Conservation (phyloP, 768 basidiomycete species). For the Asterophora lycoperdoides region DNA sequence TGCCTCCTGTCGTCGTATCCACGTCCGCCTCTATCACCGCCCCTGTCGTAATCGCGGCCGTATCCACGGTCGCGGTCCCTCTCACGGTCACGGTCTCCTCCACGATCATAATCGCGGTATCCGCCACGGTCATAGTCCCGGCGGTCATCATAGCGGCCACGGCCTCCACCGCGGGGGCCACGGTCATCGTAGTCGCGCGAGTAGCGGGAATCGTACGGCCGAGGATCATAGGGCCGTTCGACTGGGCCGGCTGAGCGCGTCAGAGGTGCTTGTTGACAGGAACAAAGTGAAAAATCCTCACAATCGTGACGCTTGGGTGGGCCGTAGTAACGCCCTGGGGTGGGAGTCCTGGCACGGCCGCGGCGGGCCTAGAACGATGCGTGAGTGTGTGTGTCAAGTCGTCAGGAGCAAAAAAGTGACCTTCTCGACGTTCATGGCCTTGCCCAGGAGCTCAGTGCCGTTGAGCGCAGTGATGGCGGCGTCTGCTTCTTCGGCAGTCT, state of each 20-base stretch:
- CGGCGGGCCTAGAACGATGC: constrained; percentile 63
- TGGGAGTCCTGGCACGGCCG: constrained; percentile 86
- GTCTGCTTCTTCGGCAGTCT: constrained; percentile 80
- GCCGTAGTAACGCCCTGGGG: constrained; percentile 92
- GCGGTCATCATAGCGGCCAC: constrained; percentile 45
- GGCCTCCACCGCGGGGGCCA: constrained; percentile 40
- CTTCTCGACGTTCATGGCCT: constrained; percentile 85
- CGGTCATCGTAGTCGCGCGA: constrained; percentile 59
- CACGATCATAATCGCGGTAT: constrained; percentile 38
- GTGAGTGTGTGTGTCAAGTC: background rate
- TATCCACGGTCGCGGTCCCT: constrained; percentile 32
- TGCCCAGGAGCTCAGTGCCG: constrained; percentile 82
- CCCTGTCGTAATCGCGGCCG: background rate
- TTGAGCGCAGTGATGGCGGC: constrained; percentile 85
- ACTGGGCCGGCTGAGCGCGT: constrained; percentile 34
- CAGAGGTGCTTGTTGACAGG: constrained; percentile 1
- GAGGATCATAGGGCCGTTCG: constrained; percentile 87
- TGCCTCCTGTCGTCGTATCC: background rate
- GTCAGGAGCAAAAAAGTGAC: constrained; percentile 29
- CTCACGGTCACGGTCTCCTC: constrained; percentile 34
- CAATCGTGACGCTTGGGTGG: constrained; percentile 79
- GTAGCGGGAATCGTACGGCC: constrained; percentile 89
- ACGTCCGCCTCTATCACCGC: background rate
- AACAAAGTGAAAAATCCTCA: constrained; percentile 29
- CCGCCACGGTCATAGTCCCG: constrained; percentile 33